phyloP scores from a whole-genome alignment of 768 basidiomycete genomes.

The Naematelia encephala region DNA sequence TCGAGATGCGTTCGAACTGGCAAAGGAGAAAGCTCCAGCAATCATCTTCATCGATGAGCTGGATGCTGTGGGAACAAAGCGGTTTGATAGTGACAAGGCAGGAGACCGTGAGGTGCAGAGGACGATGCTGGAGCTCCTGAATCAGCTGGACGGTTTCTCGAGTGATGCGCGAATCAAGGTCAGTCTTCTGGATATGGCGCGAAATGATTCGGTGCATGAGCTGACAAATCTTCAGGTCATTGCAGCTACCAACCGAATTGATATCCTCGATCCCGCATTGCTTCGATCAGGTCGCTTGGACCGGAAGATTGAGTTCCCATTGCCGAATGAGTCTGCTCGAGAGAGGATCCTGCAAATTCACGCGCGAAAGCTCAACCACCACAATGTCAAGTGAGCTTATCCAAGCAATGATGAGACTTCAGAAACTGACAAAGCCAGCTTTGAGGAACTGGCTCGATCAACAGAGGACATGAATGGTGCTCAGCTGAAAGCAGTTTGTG shows the following conservation, averaged over 20 bases:
- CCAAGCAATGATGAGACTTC: neutral
- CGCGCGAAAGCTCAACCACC: slow-evolving; percentile 88
- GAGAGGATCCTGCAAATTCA: slow-evolving; percentile 96
- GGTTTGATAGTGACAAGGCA: slow-evolving; percentile 97
- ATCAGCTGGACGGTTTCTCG: slow-evolving; percentile 96
- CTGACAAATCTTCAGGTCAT: slow-evolving; percentile 71
- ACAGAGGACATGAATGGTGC: slow-evolving; percentile 93
- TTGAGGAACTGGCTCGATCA: slow-evolving; percentile 90
- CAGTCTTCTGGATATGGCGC: slow-evolving; percentile 21
- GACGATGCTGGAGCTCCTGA: slow-evolving; percentile 98
- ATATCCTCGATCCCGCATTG: slow-evolving; percentile 96
- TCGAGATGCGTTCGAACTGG: slow-evolving; percentile 94
- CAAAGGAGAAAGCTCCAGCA: slow-evolving; percentile 97
- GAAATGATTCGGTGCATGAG: neutral
- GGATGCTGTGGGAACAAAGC: slow-evolving; percentile 98
- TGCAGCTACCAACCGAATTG: slow-evolving; percentile 97
- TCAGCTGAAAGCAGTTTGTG: slow-evolving; percentile 87
- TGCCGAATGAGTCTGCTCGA: slow-evolving; percentile 93
- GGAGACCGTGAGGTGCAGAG: slow-evolving; percentile 99
- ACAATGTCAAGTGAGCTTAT: slow-evolving; percentile 67
- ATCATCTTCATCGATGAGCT: slow-evolving; percentile 99
- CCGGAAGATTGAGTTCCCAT: slow-evolving; percentile 96
- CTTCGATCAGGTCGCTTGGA: slow-evolving; percentile 96
- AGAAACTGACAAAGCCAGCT: slow-evolving; percentile 51
- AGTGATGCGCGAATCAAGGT: slow-evolving; percentile 98